phyloP scores from a whole-genome alignment of 139 green algal genomes.

The Chlamydomonas asymmetrica region DNA sequence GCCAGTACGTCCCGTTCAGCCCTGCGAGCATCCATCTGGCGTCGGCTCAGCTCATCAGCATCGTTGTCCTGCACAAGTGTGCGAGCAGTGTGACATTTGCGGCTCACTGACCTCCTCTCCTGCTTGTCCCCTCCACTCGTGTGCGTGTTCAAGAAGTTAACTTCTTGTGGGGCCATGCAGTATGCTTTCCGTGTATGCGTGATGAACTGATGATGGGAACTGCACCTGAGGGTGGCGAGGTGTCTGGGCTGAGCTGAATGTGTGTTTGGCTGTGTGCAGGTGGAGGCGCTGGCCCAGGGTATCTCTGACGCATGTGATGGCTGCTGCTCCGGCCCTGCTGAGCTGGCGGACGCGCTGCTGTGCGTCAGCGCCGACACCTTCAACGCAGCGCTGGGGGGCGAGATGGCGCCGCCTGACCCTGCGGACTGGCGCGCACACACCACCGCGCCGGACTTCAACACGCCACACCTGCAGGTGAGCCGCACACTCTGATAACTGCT shows the following conservation, averaged over 20 bases:
- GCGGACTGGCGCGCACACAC: slow-evolving; percentile 8
- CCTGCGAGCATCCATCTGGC: too few species aligned
- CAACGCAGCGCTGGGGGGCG: slow-evolving; percentile 12
- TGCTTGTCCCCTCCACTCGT: neutral
- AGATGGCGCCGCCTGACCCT: slow-evolving; percentile 4
- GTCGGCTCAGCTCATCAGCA: too few species aligned
- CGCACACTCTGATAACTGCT: neutral
- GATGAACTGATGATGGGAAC: neutral
- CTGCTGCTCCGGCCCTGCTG: neutral
- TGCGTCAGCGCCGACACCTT: slow-evolving; percentile 6
- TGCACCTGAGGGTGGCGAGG: neutral
- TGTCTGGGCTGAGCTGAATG: neutral
- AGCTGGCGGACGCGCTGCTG: slow-evolving; percentile 13
- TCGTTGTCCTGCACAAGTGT: too few species aligned
- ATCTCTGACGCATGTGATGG: slow-evolving; percentile 10
- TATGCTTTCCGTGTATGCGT: neutral
- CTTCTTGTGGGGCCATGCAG: too few species aligned
- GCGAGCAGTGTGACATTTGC: neutral
- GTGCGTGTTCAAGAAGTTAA: too few species aligned
- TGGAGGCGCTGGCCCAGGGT: slow-evolving; percentile 17
- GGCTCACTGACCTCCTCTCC: neutral
- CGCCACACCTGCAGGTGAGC: neutral
- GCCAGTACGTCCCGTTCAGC: too few species aligned
- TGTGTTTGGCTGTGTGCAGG: neutral
- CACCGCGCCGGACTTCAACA: slow-evolving; percentile 13